Conservation (phyloP, 176 grass and related monocot species). For the Cenchrus purpureus region DNA sequence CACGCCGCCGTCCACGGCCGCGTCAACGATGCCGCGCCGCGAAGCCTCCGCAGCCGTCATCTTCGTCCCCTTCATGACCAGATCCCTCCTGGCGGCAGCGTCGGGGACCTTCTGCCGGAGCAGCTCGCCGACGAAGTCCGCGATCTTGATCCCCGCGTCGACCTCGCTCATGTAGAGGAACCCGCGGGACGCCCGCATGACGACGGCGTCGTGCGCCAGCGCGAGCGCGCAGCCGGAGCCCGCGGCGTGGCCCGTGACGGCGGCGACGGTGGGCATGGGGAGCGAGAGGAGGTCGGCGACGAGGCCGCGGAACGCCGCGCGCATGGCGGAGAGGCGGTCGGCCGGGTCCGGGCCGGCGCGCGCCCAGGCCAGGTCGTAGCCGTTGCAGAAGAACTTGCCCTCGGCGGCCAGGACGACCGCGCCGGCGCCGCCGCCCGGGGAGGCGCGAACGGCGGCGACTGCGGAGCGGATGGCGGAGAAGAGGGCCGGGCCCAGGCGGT, state of each 20-base stretch:
- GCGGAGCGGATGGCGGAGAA: conserved; percentile 55
- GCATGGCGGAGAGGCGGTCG: background rate
- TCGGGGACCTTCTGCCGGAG: conserved; percentile 74
- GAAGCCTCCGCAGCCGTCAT: conserved; percentile 53
- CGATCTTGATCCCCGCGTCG: conserved; percentile 62
- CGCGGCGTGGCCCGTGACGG: conserved; percentile 63
- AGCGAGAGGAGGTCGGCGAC: conserved; percentile 55
- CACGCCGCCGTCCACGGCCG: conserved; percentile 40
- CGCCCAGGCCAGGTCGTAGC: conserved; percentile 67
- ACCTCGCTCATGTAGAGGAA: conserved; percentile 95
- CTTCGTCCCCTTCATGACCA: conserved; percentile 54
- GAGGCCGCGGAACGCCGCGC: background rate
- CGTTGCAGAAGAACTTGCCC: conserved; percentile 91
- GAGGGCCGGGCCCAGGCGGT: conserved; percentile 54
- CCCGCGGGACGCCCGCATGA: conserved; percentile 78
- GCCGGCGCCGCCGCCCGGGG: conserved; percentile 8
- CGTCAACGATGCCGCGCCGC: conserved; percentile 61
- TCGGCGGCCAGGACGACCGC: conserved; percentile 65
- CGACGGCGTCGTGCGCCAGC: conserved; percentile 60
- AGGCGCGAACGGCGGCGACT: conserved; percentile 30
- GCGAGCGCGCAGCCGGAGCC: conserved; percentile 50
- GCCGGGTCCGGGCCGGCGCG: background rate
- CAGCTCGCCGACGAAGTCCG: conserved; percentile 54
- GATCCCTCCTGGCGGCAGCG: conserved; percentile 50
- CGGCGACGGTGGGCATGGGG: conserved; percentile 75